Conservation (phyloP, 2,329 filamentous ascomycete genomes). For the Triangularia setosa region DNA sequence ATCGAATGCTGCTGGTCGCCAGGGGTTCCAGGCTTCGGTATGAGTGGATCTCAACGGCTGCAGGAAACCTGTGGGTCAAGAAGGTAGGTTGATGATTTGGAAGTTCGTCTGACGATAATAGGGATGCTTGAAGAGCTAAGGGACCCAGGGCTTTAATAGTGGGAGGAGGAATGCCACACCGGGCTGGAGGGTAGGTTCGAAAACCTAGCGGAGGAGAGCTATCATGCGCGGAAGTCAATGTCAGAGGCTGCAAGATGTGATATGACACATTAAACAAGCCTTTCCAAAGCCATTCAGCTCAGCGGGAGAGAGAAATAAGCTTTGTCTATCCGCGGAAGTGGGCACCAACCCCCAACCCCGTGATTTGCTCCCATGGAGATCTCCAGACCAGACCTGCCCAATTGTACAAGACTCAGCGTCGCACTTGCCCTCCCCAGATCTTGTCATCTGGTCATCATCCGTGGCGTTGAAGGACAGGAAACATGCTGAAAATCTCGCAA, state of each 20-base stretch:
- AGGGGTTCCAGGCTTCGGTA: slow-evolving; percentile 4
- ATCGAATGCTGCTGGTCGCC: neutral
- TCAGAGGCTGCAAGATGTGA: neutral
- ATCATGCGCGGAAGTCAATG: neutral
- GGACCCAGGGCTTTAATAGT: neutral
- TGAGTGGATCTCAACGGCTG: slow-evolving; percentile 2
- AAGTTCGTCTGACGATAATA: neutral
- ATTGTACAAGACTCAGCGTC: neutral
- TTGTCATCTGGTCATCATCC: neutral
- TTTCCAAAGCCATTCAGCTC: neutral
- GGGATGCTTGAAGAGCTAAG: neutral
- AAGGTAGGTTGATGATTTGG: neutral
- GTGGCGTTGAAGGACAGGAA: neutral
- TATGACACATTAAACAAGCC: neutral
- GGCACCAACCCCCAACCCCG: neutral
- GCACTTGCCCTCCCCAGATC: neutral
- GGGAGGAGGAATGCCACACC: neutral
- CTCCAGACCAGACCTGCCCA: neutral
- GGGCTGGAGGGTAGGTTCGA: neutral
- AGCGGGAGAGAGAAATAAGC: slow-evolving; percentile 6
- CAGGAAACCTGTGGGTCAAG: neutral
- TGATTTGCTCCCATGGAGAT: neutral
- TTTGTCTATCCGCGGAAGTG: neutral
- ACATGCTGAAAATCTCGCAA: neutral
- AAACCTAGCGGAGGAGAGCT: neutral